A percentile compares a stretch with the other conserved stretches of the same genome.
Conservation (phyloP, 306 rosid species). For the barrel medic (Medicago truncatula) region DNA sequence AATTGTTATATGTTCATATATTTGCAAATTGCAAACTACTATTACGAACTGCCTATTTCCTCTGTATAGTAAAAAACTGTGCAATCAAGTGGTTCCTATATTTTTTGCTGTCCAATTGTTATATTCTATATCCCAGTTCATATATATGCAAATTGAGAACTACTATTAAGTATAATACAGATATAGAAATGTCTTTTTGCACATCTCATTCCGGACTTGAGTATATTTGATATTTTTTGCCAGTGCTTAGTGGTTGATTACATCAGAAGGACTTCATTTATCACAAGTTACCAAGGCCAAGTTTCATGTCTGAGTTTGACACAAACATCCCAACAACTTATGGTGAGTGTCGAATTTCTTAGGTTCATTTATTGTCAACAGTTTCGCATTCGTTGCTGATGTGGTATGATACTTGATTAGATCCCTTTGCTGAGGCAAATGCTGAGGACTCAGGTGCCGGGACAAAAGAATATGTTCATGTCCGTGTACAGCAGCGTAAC, state of each 20-base stretch:
- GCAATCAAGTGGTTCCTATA: not conserved
- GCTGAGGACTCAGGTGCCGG: conserved; percentile 69
- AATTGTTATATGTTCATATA: too few species aligned
- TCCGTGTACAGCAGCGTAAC: conserved; percentile 60
- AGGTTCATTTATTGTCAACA: not conserved
- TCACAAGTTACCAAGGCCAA: conserved; percentile 42
- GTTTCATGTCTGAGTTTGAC: conserved; percentile 67
- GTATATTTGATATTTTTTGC: conserved; percentile 2
- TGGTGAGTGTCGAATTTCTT: conserved; percentile 46
- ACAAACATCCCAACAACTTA: conserved; percentile 48
- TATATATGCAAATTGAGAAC: not conserved
- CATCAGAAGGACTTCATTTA: conserved; percentile 27
- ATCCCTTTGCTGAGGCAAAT: conserved; percentile 71
- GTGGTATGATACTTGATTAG: conserved; percentile 42
- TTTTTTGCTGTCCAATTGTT: not conserved
- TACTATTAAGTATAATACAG: conserved; percentile 13
- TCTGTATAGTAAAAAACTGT: not conserved
- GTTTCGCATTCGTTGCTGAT: conserved; percentile 23
- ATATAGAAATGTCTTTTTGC: not conserved
- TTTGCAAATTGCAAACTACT: too few species aligned
- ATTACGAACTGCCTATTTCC: too few species aligned
- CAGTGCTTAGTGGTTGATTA: conserved; percentile 45
- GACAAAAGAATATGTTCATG: conserved; percentile 63
- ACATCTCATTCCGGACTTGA: conserved; percentile 15
- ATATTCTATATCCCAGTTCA: not conserved